Percentiles rank a stretch among this genome's conserved stretches.
phyloP scores from a whole-genome alignment of 768 basidiomycete genomes.

The Leccinellum luteum region DNA sequence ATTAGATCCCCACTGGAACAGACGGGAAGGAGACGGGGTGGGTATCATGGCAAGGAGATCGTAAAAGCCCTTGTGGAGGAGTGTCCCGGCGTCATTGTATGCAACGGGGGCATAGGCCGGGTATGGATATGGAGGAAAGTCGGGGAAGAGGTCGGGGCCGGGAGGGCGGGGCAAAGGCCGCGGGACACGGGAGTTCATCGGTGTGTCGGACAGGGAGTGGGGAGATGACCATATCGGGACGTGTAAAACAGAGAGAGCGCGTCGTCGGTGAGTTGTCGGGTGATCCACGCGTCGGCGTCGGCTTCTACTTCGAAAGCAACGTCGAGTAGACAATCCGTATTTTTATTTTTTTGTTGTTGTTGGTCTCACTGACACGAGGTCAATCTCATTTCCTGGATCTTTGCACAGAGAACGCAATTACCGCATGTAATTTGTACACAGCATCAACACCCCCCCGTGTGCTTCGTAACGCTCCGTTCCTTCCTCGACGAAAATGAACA shows the following conservation, averaged over 20 bases:
- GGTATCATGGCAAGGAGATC: constrained; percentile 79
- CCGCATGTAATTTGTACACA: constrained; percentile 29
- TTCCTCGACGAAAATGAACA: constrained; percentile 9
- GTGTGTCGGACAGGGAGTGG: not conserved
- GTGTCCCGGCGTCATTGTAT: no score
- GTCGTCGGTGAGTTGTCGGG: not conserved
- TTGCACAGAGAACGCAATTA: constrained; percentile 30
- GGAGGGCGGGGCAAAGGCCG: not conserved
- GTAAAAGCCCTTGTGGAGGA: constrained; percentile 89
- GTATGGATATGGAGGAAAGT: not conserved
- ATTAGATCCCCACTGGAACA: constrained; percentile 52
- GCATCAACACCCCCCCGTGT: constrained; percentile 8
- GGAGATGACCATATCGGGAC: constrained; percentile 3
- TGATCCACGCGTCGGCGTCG: constrained; percentile 1
- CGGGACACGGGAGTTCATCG: constrained; percentile 1
- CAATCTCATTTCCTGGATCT: not conserved
- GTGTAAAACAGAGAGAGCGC: no score
- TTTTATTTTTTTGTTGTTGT: not conserved
- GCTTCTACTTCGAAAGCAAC: no score
- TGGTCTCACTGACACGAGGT: constrained; percentile 19
- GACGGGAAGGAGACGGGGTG: constrained; percentile 60
- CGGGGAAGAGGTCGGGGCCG: not conserved
- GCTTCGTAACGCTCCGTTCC: constrained; percentile 16
- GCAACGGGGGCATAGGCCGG: constrained; percentile 33
- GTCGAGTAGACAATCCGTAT: no score